These are phyloP conservation scores for Perilla frutescens DNA, from an alignment of 257 asterid species.

Conservation along the genomic window DNA sequence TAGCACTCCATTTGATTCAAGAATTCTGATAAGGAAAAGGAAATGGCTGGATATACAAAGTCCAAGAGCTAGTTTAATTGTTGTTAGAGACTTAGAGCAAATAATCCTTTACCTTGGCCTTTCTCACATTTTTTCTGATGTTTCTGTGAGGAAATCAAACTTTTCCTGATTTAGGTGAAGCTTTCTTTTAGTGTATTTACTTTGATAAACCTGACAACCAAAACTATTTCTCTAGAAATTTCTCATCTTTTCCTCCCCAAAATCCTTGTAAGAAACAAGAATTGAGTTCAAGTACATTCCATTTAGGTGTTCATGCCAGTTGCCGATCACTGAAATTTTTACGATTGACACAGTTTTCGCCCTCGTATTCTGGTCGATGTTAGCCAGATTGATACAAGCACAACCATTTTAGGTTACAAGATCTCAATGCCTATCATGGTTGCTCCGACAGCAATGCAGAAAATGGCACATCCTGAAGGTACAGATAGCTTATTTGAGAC, in stretches of 20 bases:
- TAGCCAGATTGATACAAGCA: slow-evolving; percentile 63
- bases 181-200: background rate
- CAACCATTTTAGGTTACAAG: slow-evolving; percentile 66
- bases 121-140: background rate
- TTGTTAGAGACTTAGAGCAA: no score
- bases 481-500: slow-evolving; percentile 19
- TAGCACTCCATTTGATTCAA: background rate
- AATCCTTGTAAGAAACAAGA: background rate
- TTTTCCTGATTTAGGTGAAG: background rate
- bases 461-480: slow-evolving; percentile 97
- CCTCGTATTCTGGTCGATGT: slow-evolving; percentile 90
- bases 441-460: slow-evolving; percentile 94
- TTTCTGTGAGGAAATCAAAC: background rate
- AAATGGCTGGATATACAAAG: no score
- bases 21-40: background rate
- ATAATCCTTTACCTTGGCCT: background rate
- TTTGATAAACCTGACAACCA: background rate
- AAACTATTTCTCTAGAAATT: background rate
- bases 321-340: background rate
- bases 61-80: no score
- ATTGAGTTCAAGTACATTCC: background rate
- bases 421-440: slow-evolving; percentile 92
- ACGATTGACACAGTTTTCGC: slow-evolving; percentile 57
- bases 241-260: background rate
- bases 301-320: background rate